These are phyloP conservation scores for Graphilbum sp. DNA, from an alignment of 2,329 filamentous ascomycete genomes.

Conservation along the genomic window DNA sequence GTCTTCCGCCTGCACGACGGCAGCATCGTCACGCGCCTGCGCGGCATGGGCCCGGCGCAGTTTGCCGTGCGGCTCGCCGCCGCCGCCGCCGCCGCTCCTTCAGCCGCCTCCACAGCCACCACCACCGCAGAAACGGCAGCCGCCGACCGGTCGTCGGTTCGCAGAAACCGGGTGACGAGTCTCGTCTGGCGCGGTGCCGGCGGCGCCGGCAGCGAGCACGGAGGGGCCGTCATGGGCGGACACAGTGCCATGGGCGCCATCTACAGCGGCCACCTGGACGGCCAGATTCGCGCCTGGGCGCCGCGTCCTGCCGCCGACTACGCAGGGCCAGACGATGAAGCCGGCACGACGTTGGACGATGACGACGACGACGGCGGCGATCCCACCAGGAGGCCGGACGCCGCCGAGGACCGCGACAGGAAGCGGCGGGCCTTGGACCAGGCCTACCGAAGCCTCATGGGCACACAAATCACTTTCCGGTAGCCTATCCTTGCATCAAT, in stretches of 20 bases:
- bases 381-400: slow-evolving; percentile 22
- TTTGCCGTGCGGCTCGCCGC: slow-evolving; percentile 22
- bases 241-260: slow-evolving; percentile 37
- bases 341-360: slow-evolving; percentile 21
- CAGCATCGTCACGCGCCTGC: slow-evolving; percentile 51
- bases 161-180: slow-evolving; percentile 53
- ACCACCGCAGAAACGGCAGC: not conserved
- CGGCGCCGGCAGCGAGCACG: slow-evolving; percentile 36
- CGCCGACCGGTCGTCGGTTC: slow-evolving; percentile 21
- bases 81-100: not conserved
- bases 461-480: slow-evolving; percentile 49
- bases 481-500: too few species aligned
- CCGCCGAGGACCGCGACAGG: slow-evolving; percentile 35
- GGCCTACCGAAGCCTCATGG: slow-evolving; percentile 63
- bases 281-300: slow-evolving; percentile 66
- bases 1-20: slow-evolving; percentile 69
- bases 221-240: slow-evolving; percentile 44
- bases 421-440: slow-evolving; percentile 70
- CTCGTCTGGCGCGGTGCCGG: slow-evolving; percentile 55
- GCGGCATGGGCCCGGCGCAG: slow-evolving; percentile 41
- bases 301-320: slow-evolving; percentile 28
- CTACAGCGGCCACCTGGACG: slow-evolving; percentile 73
- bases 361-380: slow-evolving; percentile 25
- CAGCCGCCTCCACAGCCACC: not conserved
- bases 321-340: slow-evolving; percentile 20